These are phyloP conservation scores for Kurtzmaniella quercitrusa DNA, from an alignment of 1,139 yeast species.

Conservation along the genomic window DNA sequence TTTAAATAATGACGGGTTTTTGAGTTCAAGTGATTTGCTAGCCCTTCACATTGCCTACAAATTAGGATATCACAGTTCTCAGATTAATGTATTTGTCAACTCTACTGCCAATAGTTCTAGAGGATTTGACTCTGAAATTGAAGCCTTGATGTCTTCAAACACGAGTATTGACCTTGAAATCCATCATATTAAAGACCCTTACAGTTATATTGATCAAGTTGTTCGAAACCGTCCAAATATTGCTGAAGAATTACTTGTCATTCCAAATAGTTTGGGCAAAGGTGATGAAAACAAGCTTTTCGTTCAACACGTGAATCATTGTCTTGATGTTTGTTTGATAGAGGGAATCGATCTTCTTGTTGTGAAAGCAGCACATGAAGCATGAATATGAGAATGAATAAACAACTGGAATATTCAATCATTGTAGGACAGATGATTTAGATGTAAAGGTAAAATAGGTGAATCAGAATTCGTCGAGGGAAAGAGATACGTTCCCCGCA, in stretches of 20 bases:
- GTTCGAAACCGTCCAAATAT: conserved; percentile 11
- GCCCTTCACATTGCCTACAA: conserved; percentile 23
- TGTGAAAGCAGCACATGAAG: conserved; percentile 17
- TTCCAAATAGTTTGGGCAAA: conserved; percentile 19
- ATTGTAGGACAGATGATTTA: too few relatives aligned
- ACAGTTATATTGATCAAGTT: conserved; percentile 12
- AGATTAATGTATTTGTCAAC: conserved; percentile 21
- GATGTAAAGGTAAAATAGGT: too few relatives aligned
- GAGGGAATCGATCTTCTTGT: conserved; percentile 23
- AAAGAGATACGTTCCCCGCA: too few relatives aligned
- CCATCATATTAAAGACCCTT: conserved; percentile 15
- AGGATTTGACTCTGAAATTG: conserved; percentile 21
- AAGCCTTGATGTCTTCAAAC: conserved; percentile 13
- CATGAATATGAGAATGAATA: not conserved
- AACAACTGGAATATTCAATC: not conserved
- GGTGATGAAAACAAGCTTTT: conserved; percentile 11
- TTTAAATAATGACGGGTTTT: conserved; percentile 27
- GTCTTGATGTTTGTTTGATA: conserved; percentile 17
- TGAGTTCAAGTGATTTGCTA: conserved; percentile 31
- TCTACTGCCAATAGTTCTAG: conserved; percentile 11
- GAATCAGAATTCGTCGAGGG: too few relatives aligned
- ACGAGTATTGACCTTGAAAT: conserved; percentile 12
- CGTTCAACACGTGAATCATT: conserved; percentile 13
- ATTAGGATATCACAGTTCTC: conserved; percentile 13
- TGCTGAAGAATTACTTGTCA: conserved; percentile 19